phyloP scores from a whole-genome alignment of 495 filamentous ascomycete species.

The Cudoniella acicularis region DNA sequence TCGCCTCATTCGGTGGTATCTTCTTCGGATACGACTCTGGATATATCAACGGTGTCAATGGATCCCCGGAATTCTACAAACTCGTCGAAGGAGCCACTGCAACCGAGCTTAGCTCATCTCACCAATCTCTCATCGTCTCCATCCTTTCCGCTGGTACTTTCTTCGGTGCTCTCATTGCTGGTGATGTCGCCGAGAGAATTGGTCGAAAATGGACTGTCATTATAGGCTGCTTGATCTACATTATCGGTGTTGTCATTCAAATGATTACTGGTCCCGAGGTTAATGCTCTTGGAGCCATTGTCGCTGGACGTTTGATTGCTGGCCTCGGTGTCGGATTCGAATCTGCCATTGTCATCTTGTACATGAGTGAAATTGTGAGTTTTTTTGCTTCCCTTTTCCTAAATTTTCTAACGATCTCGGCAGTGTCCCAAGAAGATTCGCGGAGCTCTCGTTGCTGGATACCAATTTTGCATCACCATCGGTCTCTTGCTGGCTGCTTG shows the following conservation, averaged over 20 bases:
- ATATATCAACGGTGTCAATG: slow-evolving; percentile 45
- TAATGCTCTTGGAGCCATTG: slow-evolving; percentile 63
- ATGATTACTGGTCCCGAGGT: slow-evolving; percentile 41
- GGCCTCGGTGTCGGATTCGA: slow-evolving; percentile 80
- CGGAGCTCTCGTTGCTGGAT: slow-evolving; percentile 64
- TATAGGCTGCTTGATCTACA: slow-evolving; percentile 60
- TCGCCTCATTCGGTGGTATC: slow-evolving; percentile 66
- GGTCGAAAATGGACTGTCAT: slow-evolving; percentile 73
- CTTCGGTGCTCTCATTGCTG: slow-evolving; percentile 73
- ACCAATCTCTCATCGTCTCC: slow-evolving; percentile 71
- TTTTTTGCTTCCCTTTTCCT: not conserved
- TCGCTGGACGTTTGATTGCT: slow-evolving; percentile 74
- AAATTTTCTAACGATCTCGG: not conserved
- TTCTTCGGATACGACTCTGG: slow-evolving; percentile 65
- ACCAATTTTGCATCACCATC: slow-evolving; percentile 71
- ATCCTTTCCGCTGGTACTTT: slow-evolving; percentile 88
- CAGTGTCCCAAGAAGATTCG: slow-evolving; percentile 55
- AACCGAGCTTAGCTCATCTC: slow-evolving; percentile 43
- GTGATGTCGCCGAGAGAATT: slow-evolving; percentile 64
- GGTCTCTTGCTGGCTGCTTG: slow-evolving; percentile 69
- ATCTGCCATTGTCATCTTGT: slow-evolving; percentile 57
- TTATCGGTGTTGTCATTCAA: slow-evolving; percentile 74
- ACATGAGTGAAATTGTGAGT: slow-evolving; percentile 59
- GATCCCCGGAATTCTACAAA: not conserved
- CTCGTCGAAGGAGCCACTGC: slow-evolving; percentile 1